phyloP scores from a whole-genome alignment of 2,329 filamentous ascomycete genomes.

The Fusarium nisikadoi region DNA sequence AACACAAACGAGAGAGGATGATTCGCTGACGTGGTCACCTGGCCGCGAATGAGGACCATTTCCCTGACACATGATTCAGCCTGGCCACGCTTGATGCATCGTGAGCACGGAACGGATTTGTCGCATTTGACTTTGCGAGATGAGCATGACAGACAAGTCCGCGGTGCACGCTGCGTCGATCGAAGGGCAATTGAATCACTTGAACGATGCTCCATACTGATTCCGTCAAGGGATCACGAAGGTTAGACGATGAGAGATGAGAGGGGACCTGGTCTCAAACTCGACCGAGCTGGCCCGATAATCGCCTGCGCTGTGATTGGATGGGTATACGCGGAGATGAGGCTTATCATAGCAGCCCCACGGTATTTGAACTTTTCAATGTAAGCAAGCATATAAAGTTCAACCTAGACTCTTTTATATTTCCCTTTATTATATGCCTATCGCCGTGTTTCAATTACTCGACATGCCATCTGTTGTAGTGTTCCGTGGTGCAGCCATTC shows the following conservation, averaged over 20 bases:
- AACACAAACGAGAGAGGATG: accelerated
- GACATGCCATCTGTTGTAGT: neutral
- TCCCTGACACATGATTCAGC: neutral
- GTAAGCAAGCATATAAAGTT: neutral
- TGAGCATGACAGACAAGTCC: neutral
- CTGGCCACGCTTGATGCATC: neutral
- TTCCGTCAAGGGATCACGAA: accelerated
- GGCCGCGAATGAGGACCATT: neutral
- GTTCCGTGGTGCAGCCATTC: conserved; percentile 7
- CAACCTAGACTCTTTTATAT: too few relatives aligned
- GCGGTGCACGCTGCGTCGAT: neutral
- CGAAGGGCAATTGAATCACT: neutral
- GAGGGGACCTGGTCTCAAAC: neutral
- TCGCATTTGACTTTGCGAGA: neutral
- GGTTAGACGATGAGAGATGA: too few relatives aligned
- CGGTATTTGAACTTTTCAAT: neutral
- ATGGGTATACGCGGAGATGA: neutral
- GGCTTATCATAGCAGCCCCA: neutral
- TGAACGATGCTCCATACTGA: neutral
- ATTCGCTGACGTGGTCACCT: neutral
- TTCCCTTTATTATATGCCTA: accelerated
- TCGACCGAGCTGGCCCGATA: neutral
- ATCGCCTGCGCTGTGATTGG: neutral
- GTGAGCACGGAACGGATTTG: neutral
- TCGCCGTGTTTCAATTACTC: accelerated